Base-by-base conservation (phyloP, 2,329 filamentous ascomycete species). In the Microdochium nivale region DNA sequence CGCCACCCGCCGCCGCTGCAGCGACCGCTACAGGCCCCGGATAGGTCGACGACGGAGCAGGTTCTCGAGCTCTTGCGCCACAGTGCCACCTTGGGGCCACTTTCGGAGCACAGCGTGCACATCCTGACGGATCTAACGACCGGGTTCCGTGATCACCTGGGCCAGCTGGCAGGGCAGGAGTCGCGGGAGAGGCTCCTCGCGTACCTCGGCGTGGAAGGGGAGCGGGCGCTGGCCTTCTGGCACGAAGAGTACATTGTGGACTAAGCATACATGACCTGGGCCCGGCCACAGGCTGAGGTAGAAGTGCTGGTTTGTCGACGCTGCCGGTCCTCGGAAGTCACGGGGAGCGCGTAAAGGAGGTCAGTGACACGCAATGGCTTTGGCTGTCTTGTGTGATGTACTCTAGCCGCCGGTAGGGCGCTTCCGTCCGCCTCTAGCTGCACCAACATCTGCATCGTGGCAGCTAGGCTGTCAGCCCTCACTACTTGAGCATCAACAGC, bases 111-210 rank as follows among this genome's bases (percentile, higher is more conserved):
- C 48, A 56, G 59, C 5, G 60, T 64, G 46, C 60, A 67, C 51
- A 47, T 68, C n/a, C 55, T 70, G 32, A 67, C 60, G 16, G 62
- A 66, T 50, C 55, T 63, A 35, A 65, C 61, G 7, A 55, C 58
- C 2, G 57, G 56, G 19, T 58, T 70, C 25, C 57, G 58, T 49
- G 64, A 67, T 23, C 47, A 70, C 27, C 50, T 66, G 13, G 57
- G 59, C 24, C 59, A 60, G 37, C 53, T 59, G 21, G 58, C 53
- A 11, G 56, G 55, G 21, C 51, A 56, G 2, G 52, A 52, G 14
- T 63, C 63, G 11, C 58, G 53, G 37, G 52, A 51, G 19, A 53
- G 59, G 50, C 50, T 67, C 32, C 49, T 43, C 30, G 55, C 56
- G 9, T 61, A 61, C 50, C 51, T 69, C 14, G 66, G 53, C 2